Evolutionary conservation across 768 basidiomycete species (phyloP).

Genomic region (Gyrodon lividus): DNA sequence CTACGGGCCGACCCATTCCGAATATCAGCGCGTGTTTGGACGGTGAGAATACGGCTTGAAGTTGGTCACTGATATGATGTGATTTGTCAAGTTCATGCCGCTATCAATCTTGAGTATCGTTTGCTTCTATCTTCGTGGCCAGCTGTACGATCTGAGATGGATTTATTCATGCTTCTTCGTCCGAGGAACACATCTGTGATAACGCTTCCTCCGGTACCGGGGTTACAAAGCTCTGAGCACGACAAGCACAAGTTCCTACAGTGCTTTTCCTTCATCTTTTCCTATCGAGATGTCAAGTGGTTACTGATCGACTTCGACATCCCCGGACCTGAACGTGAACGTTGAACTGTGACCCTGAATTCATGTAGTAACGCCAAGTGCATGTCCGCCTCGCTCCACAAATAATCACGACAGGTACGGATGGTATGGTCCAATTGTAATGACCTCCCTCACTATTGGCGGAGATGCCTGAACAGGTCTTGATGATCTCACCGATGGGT

Average conservation of each 20-base stretch:
- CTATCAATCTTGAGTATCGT: too few relatives aligned
- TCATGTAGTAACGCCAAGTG: slow-evolving; percentile 9
- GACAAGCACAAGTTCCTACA: too few relatives aligned
- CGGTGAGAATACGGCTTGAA: too few relatives aligned
- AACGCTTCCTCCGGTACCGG: slow-evolving; percentile 6
- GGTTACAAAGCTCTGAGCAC: background rate
- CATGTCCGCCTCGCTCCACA: slow-evolving; percentile 1
- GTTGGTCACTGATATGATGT: too few relatives aligned
- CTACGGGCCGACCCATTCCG: too few relatives aligned
- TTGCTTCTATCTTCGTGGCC: too few relatives aligned
- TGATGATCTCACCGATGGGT: background rate
- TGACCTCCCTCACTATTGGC: slow-evolving; percentile 13
- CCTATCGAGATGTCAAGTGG: too few relatives aligned
- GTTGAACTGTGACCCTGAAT: slow-evolving; percentile 26
- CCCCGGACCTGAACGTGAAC: too few relatives aligned
- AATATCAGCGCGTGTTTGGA: too few relatives aligned
- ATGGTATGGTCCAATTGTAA: too few relatives aligned
- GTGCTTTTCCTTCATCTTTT: too few relatives aligned
- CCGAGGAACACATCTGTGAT: slow-evolving; percentile 5
- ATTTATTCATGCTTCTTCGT: slow-evolving; percentile 1
- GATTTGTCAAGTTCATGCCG: too few relatives aligned
- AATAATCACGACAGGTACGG: background rate
- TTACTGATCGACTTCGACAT: slow-evolving; percentile 15
- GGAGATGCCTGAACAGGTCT: slow-evolving; percentile 17
- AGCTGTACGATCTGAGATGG: background rate